Base-by-base conservation (phyloP, 495 filamentous ascomycete genomes). In the Bryoglossum gracile region DNA sequence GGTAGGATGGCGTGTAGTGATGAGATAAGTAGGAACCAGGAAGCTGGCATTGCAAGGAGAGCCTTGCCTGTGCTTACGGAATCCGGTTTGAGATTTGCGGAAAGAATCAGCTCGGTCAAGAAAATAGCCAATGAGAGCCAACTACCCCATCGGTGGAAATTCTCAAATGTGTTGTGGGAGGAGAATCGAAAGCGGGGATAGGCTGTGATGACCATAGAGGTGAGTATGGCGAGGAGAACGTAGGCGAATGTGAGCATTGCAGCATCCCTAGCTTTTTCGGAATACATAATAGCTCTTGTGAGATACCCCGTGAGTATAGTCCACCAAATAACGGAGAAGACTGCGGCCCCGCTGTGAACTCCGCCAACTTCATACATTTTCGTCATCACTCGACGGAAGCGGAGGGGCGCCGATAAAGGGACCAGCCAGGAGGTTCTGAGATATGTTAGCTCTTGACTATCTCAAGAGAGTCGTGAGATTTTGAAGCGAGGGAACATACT, bases 291-390 rank as follows among this genome's bases (percentile, higher is more conserved):
- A 11, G 67, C 61, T 18, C 44, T 39, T 5, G 62, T 66, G 13
- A 67, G 48, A 16, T 70, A 57, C 17, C 66, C 60, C 1, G 71
- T 65, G 40, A 70, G 70, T 6, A 65, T 53, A 19, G 80, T 55
- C 63, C 85, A 89, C 87, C 87, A 92, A 21, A 81, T 59, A 0
- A 80, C 71, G 1, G 82, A 75, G 11, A 80, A 79, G 3, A 85
- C 68, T 17, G 81, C 84, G 41, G 82, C 83, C 16, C 83, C 83
- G 54, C 76, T 83, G 58, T 90, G 86, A 6, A 87, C 70, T 13
- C 87, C 87, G 23, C 87, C 87, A 61, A 84, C 83, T 33, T 86
- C 80, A 60, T 87, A 89, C 3, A 87, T 71, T 56, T 88, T 87
- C 23, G 84, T 82, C 0, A 77, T 73, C n/a, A 79, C 65, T 0